phyloP scores from a whole-genome alignment of 2,329 filamentous ascomycete genomes.

The Teratosphaeria pseudoeucalypti region DNA sequence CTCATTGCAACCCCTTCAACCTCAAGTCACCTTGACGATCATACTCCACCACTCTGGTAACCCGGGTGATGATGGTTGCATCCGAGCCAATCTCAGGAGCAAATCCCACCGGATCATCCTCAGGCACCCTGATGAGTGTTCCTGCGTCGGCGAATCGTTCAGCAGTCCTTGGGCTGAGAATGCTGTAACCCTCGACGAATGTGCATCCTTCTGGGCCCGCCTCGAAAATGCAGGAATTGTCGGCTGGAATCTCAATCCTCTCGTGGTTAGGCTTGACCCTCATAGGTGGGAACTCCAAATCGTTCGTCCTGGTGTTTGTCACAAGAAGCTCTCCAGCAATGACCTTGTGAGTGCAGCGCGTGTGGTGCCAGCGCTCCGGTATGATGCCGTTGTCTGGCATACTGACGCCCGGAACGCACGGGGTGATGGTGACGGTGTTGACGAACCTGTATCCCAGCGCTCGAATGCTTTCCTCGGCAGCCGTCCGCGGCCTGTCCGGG shows the following conservation, averaged over 20 bases:
- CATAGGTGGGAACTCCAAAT: not conserved
- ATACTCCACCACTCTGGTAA: not conserved
- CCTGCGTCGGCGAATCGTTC: not conserved
- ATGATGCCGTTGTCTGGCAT: not conserved
- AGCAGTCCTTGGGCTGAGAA: conserved; percentile 1
- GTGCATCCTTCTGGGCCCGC: not conserved
- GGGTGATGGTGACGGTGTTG: not conserved
- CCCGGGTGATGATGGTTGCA: not conserved
- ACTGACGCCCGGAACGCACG: not conserved
- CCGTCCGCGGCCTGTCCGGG: not conserved
- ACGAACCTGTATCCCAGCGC: not conserved
- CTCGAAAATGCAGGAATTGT: not conserved
- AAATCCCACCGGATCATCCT: not conserved
- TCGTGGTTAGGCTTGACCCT: too few relatives aligned
- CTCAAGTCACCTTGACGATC: not conserved
- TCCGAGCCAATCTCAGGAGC: not conserved
- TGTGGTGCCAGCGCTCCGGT: not conserved
- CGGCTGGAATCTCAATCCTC: not conserved
- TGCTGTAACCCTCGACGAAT: conserved; percentile 3
- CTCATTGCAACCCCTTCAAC: too few relatives aligned
- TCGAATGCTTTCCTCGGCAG: not conserved
- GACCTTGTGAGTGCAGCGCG: conserved; percentile 1
- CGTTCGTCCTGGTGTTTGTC: not conserved
- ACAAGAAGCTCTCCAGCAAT: not conserved
- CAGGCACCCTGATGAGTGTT: not conserved